A percentile compares a stretch with the other conserved stretches of the same genome.
Evolutionary conservation across 768 basidiomycete genomes (phyloP).

Genomic region (Naganishia friedmannii): DNA sequence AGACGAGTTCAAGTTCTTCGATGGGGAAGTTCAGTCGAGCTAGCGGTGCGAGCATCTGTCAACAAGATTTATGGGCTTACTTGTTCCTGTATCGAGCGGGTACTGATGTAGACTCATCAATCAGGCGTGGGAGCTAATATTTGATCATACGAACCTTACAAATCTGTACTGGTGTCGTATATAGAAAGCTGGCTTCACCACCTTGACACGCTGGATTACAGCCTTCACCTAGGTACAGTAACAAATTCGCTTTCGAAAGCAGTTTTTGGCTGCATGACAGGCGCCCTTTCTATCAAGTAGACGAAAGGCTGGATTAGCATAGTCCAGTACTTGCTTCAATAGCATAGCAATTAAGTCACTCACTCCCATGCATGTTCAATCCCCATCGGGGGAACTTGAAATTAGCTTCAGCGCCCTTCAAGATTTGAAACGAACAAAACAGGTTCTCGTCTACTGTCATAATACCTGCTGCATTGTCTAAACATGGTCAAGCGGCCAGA

Average conservation of each 20-base stretch:
- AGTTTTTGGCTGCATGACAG: not conserved
- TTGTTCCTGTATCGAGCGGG: too few species aligned
- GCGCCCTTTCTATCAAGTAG: not conserved
- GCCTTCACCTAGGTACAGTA: too few species aligned
- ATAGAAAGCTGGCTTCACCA: too few species aligned
- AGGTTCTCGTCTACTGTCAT: conserved; percentile 99
- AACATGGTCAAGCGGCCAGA: conserved; percentile 48
- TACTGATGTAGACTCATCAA: too few species aligned
- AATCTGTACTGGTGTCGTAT: too few species aligned
- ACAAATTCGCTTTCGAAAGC: not conserved
- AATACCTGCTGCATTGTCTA: conserved; percentile 99
- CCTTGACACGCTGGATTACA: too few species aligned
- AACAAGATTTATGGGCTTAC: too few species aligned
- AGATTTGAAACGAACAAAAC: conserved; percentile 98
- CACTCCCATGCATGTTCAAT: conserved; percentile 12
- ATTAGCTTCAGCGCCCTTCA: not conserved
- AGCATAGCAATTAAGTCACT: not conserved
- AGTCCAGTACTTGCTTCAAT: not conserved
- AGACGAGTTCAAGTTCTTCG: conserved; percentile 19
- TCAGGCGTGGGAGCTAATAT: too few species aligned
- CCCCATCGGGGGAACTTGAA: conserved; percentile 13
- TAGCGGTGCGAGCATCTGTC: not conserved
- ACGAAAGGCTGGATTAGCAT: too few species aligned
- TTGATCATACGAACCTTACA: too few species aligned
- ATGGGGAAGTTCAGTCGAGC: conserved; percentile 16